Evolutionary conservation across 495 filamentous ascomycete genomes (phyloP), one percentile per base, ranked within the genome.

Genomic region (Pyrenula massariospora): DNA sequence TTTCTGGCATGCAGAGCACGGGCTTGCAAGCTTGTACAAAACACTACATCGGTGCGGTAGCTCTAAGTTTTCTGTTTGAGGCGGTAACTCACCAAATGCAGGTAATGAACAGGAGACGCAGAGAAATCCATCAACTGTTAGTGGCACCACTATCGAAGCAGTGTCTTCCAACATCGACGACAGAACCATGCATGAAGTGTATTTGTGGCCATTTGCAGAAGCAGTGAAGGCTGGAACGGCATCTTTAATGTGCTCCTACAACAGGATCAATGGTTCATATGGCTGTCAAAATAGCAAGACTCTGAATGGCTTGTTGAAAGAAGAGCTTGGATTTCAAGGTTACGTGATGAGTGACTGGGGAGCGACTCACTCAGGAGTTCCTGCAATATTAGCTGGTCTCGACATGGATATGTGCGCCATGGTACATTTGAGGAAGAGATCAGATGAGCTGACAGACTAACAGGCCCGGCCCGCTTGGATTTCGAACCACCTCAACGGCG

Each of bases 111-210:
- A 75, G 56, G 85, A 89, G 58, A 62, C 59, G 8, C 63, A 66
- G 24, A 58, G 59, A 1, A 68, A 66, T 56, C 64, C 61, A 51
- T 62, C 62, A 25, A 65, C 56, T 21, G 56, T 25, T 24, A 56
- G 60, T 12, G 78, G 89, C 66, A 89, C 87, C 71, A 82, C 86
- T 47, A 77, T 84, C 61, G 75, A 73, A 50, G 66, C 85, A 1
- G 73, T 91, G 22, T 63, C 72, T 62, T 48, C 78, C 63, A 63
- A 68, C 21, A 54, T 71, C 47, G 86, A 91, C 61, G 89, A 91
- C 63, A 73, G 87, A 50, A 83, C 87, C 0, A 65, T 90, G 58
- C 87, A 91, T 63, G 89, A 94, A 64, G 66, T 94, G 51, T 94
- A 94, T 59, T 71, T 87, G 24, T 94, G 89, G 89, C 78, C 79